Evolutionary conservation across 768 basidiomycete genomes (phyloP).

Genomic region (Albatrellus ellisii): DNA sequence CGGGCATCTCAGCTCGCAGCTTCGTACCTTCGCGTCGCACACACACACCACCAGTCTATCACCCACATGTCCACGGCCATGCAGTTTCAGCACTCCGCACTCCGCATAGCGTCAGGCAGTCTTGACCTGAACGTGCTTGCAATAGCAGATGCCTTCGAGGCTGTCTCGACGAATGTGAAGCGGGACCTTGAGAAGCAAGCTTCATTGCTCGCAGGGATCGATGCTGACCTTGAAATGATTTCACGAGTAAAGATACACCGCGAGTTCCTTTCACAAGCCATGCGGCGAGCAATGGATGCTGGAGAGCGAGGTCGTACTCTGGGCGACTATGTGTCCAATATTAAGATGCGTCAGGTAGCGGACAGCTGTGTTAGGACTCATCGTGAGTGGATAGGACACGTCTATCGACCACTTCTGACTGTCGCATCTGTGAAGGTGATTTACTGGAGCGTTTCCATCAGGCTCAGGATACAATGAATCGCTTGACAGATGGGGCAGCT

Average conservation of each 20-base stretch:
- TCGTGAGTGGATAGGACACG: slow-evolving; percentile 28
- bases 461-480: slow-evolving; percentile 12
- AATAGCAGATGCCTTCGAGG: slow-evolving; percentile 57
- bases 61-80: slow-evolving; percentile 38
- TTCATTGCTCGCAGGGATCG: slow-evolving; percentile 44
- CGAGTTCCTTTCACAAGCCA: slow-evolving; percentile 59
- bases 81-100: slow-evolving; percentile 53
- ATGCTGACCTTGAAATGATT: slow-evolving; percentile 63
- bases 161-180: slow-evolving; percentile 38
- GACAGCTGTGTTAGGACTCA: slow-evolving; percentile 58
- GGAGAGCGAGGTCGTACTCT: slow-evolving; percentile 58
- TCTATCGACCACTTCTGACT: neutral
- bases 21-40: slow-evolving; percentile 53
- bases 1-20: slow-evolving; percentile 51
- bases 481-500: slow-evolving; percentile 10
- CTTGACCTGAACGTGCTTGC: slow-evolving; percentile 65
- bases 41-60: slow-evolving; percentile 50
- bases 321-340: slow-evolving; percentile 68
- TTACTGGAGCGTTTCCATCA: slow-evolving; percentile 48
- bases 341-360: slow-evolving; percentile 71
- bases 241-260: slow-evolving; percentile 52
- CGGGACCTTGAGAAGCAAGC: slow-evolving; percentile 59
- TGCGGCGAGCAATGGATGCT: slow-evolving; percentile 56
- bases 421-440: slow-evolving; percentile 1
- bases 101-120: slow-evolving; percentile 58